Conservation (phyloP, 495 filamentous ascomycete species). For the Parachaetomium inaequale region DNA sequence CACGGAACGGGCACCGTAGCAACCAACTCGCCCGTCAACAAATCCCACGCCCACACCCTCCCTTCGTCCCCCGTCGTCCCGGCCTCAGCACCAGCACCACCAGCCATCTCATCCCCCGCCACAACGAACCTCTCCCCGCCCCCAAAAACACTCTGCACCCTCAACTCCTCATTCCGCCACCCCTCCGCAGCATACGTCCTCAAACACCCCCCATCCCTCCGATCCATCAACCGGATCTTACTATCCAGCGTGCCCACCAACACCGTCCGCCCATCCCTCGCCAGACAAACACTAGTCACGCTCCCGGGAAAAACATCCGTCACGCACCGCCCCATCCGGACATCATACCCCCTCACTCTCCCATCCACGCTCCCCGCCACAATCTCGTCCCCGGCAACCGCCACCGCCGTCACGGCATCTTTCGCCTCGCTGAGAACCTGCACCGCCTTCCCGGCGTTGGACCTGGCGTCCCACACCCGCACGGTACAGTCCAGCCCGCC, state of each 20-base stretch:
- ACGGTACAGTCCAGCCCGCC: conserved; percentile 81
- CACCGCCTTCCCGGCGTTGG: conserved; percentile 60
- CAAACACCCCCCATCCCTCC: conserved; percentile 65
- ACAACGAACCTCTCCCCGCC: conserved; percentile 73
- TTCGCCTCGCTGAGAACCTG: conserved; percentile 74
- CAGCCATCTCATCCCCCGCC: conserved; percentile 72
- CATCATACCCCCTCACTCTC: conserved; percentile 75
- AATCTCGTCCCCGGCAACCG: conserved; percentile 55
- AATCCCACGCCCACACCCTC: conserved; percentile 82
- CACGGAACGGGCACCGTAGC: conserved; percentile 57
- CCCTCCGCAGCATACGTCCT: conserved; percentile 61
- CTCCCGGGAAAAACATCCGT: conserved; percentile 68
- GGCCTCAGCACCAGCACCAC: conserved; percentile 32
- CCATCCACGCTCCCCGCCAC: conserved; percentile 82
- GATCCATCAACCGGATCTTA: conserved; percentile 77
- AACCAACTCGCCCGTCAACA: conserved; percentile 69
- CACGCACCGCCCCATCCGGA: conserved; percentile 71
- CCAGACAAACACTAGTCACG: conserved; percentile 67
- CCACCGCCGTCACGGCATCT: conserved; percentile 68
- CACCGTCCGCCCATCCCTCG: conserved; percentile 66
- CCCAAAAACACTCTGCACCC: conserved; percentile 69
- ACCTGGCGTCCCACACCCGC: conserved; percentile 76
- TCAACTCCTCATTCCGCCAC: conserved; percentile 64
- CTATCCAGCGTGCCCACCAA: conserved; percentile 75
- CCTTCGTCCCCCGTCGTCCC: conserved; percentile 49